Conservation (phyloP, 306 rosid species). For the Lathyrus tuberosus region DNA sequence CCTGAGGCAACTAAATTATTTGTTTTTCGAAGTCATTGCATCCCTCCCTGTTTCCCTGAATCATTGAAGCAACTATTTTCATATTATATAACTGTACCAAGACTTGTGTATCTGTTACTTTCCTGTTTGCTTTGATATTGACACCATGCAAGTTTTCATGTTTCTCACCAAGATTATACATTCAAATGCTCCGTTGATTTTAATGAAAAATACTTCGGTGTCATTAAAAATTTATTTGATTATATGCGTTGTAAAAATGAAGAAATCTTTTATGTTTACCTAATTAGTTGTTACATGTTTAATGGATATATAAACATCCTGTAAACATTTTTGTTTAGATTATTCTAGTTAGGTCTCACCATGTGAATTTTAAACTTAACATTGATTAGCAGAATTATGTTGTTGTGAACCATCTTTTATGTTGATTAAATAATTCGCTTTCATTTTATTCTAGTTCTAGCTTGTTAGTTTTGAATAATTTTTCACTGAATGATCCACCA, state of each 20-base stretch:
- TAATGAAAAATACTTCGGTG: background rate
- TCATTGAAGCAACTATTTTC: background rate
- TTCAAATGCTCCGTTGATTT: background rate
- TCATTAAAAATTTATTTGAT: background rate
- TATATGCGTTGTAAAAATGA: background rate
- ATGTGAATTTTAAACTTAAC: background rate
- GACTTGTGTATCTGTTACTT: background rate
- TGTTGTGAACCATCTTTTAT: background rate
- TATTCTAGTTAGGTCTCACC: background rate
- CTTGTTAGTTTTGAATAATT: slow-evolving; percentile 10
- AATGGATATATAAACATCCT: background rate
- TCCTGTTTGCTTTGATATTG: background rate
- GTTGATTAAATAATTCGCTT: background rate
- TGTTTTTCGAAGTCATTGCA: background rate
- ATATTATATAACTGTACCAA: background rate
- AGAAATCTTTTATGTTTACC: background rate
- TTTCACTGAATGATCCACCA: background rate
- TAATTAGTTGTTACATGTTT: background rate
- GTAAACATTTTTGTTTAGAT: background rate
- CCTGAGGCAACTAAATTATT: background rate
- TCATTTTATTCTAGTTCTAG: background rate
- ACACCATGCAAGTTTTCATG: background rate
- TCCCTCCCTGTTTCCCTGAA: background rate
- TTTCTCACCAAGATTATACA: background rate
- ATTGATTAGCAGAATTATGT: background rate